Evolutionary conservation across 108 stramenopile genomes (phyloP).

Genomic region (Craspedostauros australis): DNA sequence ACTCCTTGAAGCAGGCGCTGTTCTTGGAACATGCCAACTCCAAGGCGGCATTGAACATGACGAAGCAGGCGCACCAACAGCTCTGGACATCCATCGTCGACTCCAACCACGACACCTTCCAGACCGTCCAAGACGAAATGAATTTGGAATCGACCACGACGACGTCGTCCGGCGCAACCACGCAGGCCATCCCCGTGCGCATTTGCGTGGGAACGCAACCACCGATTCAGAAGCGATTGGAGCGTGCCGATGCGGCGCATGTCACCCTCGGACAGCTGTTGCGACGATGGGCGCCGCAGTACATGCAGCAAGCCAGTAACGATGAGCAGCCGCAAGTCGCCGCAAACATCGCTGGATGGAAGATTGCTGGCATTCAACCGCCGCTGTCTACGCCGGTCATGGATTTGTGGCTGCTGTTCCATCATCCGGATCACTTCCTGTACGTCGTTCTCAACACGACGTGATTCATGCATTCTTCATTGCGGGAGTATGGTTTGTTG

Average conservation of each 20-base stretch:
- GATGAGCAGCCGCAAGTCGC: neutral
- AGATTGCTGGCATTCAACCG: slow-evolving; percentile 57
- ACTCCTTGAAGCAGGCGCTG: slow-evolving; percentile 81
- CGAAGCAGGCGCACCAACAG: slow-evolving; percentile 49
- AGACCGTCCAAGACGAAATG: slow-evolving; percentile 23
- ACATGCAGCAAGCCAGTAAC: slow-evolving; percentile 1
- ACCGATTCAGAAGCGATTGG: slow-evolving; percentile 46
- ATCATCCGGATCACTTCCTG: slow-evolving; percentile 76
- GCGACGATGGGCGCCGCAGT: slow-evolving; percentile 29
- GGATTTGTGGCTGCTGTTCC: slow-evolving; percentile 58
- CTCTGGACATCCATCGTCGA: slow-evolving; percentile 62
- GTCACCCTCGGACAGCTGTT: slow-evolving; percentile 52
- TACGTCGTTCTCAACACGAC: too few species aligned
- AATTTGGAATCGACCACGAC: neutral
- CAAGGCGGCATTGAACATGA: slow-evolving; percentile 62
- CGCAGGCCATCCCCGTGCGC: slow-evolving; percentile 48
- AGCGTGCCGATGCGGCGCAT: neutral
- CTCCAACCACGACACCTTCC: slow-evolving; percentile 29
- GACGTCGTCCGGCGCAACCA: neutral
- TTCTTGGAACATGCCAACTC: slow-evolving; percentile 56
- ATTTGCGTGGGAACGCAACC: slow-evolving; percentile 43
- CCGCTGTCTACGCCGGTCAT: slow-evolving; percentile 37
- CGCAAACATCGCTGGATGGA: slow-evolving; percentile 23
- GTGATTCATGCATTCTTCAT: too few species aligned
- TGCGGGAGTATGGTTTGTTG: too few species aligned